Evolutionary conservation across 306 rosid genomes (phyloP), one percentile per base, ranked within the genome.

Genomic region (Clitoria ternatea): DNA sequence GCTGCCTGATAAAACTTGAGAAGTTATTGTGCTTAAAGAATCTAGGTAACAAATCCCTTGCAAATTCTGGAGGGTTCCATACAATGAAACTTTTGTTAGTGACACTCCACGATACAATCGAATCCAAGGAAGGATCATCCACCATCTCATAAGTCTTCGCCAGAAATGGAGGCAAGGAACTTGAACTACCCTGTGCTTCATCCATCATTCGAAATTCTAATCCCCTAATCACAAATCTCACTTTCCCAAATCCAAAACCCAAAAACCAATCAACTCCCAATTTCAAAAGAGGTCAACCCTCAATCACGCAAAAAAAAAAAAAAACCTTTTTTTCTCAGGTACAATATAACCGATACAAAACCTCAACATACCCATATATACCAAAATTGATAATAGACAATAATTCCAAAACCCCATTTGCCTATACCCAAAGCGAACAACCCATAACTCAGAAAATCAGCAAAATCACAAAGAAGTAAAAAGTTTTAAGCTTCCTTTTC

Each of bases 1-100:
- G 88, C 85, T 94, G 99, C 70, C 99, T 81, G 69, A 90, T 89
- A 85, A 94, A 94, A 85, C 99, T 91, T 3, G 99, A 94, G 88
- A 94, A 94, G 77, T 94, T 94, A 76, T 77, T 89, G 78, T 94
- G 99, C 92, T 94, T 91, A 26, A 94, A 94, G 85, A 78, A 94
- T 74, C 73, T 91, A 7, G 99, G 99, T 5, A 94, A 73, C 83
- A 89, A 83, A 70, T 55, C 90, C 73, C 92, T 81, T 0, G 95
- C 80, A 8, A 94, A 94, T 52, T 94, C 97, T 0, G 84, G 88
- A 4, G 96, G 95, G 77, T 94, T 84, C 99, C 91, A 82, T 2
- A 94, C 99, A 3, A 91, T 35, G 71, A 94, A 94, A 86, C 99
- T 94, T 50, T 63, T 87, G 43, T 78, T 78, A 39, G 24, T 40